phyloP scores from a whole-genome alignment of 2,329 filamentous ascomycete genomes.

The Calonectria pseudoturangicola region DNA sequence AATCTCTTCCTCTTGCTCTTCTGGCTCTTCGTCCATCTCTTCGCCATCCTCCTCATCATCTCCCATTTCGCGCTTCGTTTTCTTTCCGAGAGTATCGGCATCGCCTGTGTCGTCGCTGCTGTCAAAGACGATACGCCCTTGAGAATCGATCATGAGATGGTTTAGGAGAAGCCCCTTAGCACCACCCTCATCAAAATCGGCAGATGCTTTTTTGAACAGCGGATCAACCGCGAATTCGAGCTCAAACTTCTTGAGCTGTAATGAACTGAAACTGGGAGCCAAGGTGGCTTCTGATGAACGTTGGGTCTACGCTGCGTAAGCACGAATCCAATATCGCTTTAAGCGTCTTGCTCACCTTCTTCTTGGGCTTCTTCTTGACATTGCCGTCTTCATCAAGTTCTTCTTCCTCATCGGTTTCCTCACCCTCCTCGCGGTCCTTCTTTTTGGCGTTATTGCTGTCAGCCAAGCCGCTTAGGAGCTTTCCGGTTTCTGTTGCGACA shows the following conservation, averaged over 20 bases:
- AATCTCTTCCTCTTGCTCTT: constrained; percentile 66
- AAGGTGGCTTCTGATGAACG: constrained; percentile 95
- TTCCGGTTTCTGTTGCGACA: constrained; percentile 97
- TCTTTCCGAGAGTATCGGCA: constrained; percentile 59
- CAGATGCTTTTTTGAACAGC: constrained; percentile 98
- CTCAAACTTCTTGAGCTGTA: constrained; percentile 98
- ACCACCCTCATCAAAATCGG: constrained; percentile 98
- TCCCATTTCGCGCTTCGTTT: constrained; percentile 63
- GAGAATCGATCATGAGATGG: constrained; percentile 94
- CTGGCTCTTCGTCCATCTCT: constrained; percentile 48
- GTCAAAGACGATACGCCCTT: constrained; percentile 97
- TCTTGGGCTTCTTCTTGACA: constrained; percentile 78
- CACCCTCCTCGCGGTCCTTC: constrained; percentile 79
- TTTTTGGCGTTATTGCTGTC: constrained; percentile 89
- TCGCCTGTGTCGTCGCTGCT: constrained; percentile 91
- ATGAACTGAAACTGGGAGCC: constrained; percentile 88
- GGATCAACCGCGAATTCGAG: constrained; percentile 97
- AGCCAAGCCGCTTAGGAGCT: constrained; percentile 92
- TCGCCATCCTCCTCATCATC: constrained; percentile 61
- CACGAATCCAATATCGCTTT: neutral
- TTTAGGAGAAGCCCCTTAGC: constrained; percentile 96
- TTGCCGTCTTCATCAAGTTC: constrained; percentile 78
- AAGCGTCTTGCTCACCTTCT: constrained; percentile 75
- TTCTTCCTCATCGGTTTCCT: constrained; percentile 79
- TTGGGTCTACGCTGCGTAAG: constrained; percentile 68